Conservation (phyloP, 1,139 yeast species). For the Sugiyamaella sp. region DNA sequence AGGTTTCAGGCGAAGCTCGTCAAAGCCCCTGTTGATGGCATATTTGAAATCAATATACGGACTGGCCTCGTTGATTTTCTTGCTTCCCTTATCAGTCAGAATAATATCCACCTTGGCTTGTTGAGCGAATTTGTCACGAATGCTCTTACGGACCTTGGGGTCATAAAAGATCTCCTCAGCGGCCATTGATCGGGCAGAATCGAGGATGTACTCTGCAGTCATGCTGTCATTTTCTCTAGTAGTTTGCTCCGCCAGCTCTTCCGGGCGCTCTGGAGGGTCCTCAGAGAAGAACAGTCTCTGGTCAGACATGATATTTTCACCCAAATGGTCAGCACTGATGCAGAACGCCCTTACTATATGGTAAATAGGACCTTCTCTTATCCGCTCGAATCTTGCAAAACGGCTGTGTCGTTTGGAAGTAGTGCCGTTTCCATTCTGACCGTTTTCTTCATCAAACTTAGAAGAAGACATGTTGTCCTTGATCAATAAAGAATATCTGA, state of each 20-base stretch:
- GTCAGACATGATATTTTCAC: slow-evolving; percentile 77
- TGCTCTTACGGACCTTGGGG: slow-evolving; percentile 75
- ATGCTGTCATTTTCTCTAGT: slow-evolving; percentile 27
- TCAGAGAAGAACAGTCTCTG: slow-evolving; percentile 71
- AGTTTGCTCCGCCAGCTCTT: slow-evolving; percentile 60
- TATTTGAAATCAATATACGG: slow-evolving; percentile 91
- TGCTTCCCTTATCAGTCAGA: slow-evolving; percentile 84
- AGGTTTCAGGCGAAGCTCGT: slow-evolving; percentile 72
- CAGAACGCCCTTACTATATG: slow-evolving; percentile 75
- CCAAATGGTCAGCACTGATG: slow-evolving; percentile 74
- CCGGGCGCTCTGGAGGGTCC: slow-evolving; percentile 68
- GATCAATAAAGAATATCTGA: slow-evolving; percentile 75
- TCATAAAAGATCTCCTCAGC: slow-evolving; percentile 82
- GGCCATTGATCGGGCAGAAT: slow-evolving; percentile 72
- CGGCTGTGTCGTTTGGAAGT: slow-evolving; percentile 65
- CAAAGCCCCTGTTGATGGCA: slow-evolving; percentile 77
- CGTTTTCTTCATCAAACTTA: slow-evolving; percentile 33
- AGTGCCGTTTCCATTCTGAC: slow-evolving; percentile 23
- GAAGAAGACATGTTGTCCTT: slow-evolving; percentile 46
- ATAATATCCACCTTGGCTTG: slow-evolving; percentile 73
- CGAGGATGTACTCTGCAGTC: slow-evolving; percentile 65
- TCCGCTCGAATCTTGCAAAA: slow-evolving; percentile 73
- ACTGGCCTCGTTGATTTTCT: slow-evolving; percentile 76
- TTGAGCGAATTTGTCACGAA: slow-evolving; percentile 68
- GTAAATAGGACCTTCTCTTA: slow-evolving; percentile 67